Base-by-base conservation (phyloP, 2,329 filamentous ascomycete genomes). In the Madurella fahalii region DNA sequence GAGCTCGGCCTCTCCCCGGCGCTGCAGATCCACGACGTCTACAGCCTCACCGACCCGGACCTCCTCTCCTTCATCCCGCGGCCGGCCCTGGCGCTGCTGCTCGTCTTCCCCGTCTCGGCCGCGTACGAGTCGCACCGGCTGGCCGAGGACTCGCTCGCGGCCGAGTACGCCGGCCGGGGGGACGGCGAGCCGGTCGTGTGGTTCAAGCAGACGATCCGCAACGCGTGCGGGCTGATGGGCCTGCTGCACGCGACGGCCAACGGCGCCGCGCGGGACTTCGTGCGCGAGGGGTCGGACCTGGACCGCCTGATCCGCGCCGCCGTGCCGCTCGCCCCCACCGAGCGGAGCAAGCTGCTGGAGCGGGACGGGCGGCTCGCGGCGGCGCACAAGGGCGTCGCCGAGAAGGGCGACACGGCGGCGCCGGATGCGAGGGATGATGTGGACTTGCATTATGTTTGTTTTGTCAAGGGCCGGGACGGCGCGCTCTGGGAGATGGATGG, bases 381-480 rank as follows among this genome's bases (percentile, higher is more conserved):
- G 5, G 92, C 90, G 7, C 92, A 97, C 72, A 82, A 83, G 45
- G 81, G 82, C 57, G 91, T 90, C 13, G 94, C 93, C 5, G 79
- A 79, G 8, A 75, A 80, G 57, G 93, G 93, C 16, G 90, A 93
- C 68, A 95, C 91, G 1, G 67, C 77, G 12, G 89, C 92, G 1
- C 93, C 94, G 0, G 74, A 81, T 51, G 90, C 90, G 9, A 80
- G 84, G n/a, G 88, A 89, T 64, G 82, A 87, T 62, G 79, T 96
- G n/a, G 93, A 96, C 67, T 77, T 96, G 64, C 94, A 99, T 75
- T 97, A 95, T 69, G 93, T 97, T 45, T 94, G 90, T 67, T 99
- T 97, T 71, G 88, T 94, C 50, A 94, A 92, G 75, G 77, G 77
- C 32, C 73, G 72, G 49, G 84, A 88, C 68, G 86, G 86, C 52